Base-by-base conservation (phyloP, 768 basidiomycete species). In the Wakefieldia striispora region DNA sequence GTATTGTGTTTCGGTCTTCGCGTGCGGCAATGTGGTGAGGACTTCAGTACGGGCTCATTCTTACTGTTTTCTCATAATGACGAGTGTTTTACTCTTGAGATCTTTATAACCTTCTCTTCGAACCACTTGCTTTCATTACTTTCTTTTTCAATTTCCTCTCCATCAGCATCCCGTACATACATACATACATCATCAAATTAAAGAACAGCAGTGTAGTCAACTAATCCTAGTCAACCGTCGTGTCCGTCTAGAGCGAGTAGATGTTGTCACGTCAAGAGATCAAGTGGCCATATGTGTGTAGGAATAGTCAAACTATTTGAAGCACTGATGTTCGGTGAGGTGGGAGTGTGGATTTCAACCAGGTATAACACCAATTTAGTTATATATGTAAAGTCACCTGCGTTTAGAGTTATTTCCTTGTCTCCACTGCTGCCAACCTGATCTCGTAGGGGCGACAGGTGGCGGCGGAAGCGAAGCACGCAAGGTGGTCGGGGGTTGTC, bases 341-440 rank as follows among this genome's bases (percentile, higher is more conserved):
- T 24, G 42, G 0, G 36, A 47, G 40, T 12, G 38, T 45, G 51
- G 14, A 46, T 56, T 51, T 10, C 40, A 23, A 48, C 40, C 47
- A 40, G 41, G 27, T 17, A 47, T 5, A 36, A 34, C 17, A 20
- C n/a, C 16, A 37, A 33, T 43, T 39, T 11, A 14, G 26, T 20
- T 4, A 45, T 19, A 43, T 8, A 9, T 3, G 26, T 3, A 12
- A 47, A 26, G 17, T 65, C 38, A 69, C 45, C 40, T 61, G 43
- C 58, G 65, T 44, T 40, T 60, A 12, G 52, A 50, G 7, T 41
- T 45, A 12, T 23, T 56, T 40, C 55, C 61, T 47, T 62, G 63
- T 31, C 65, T 66, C 63, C 70, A 84, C 47, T 82, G 76, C 63
- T 83, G 80, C 83, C 83, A 84, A 35, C 75, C 78, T 20, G 76